Conservation (phyloP, 345 rosid genomes). For the Xanthoceras sorbifolium region DNA sequence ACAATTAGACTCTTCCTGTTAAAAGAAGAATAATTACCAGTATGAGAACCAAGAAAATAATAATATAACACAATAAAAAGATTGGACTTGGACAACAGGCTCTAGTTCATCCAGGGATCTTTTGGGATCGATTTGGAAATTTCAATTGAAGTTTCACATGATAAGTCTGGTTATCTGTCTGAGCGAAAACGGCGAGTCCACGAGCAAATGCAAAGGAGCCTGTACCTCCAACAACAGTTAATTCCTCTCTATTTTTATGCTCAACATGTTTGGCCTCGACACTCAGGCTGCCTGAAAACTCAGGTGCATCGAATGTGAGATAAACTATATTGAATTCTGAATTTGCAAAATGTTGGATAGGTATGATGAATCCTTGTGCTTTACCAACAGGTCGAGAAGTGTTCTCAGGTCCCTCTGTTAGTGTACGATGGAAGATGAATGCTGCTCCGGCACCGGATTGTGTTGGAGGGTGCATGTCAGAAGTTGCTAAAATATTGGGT, state of each 20-base stretch:
- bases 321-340: conserved; percentile 72
- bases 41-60: not conserved
- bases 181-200: conserved; percentile 61
- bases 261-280: conserved; percentile 52
- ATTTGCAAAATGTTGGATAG: conserved; percentile 53
- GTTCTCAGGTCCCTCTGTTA: conserved; percentile 72
- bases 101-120: conserved; percentile 46
- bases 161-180: conserved; percentile 39
- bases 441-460: conserved; percentile 38
- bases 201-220: conserved; percentile 83
- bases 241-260: conserved; percentile 45
- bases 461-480: conserved; percentile 16
- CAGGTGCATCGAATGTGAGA: conserved; percentile 57
- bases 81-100: not conserved
- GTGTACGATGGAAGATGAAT: conserved; percentile 55
- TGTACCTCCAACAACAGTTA: conserved; percentile 75
- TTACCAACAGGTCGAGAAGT: conserved; percentile 67
- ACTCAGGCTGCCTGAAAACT: conserved; percentile 63
- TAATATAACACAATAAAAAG: not conserved
- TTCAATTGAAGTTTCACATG: conserved; percentile 76
- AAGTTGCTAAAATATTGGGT: conserved; percentile 27
- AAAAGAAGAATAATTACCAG: not conserved
- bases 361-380: conserved; percentile 82
- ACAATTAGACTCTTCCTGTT: not conserved
- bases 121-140: conserved; percentile 54